phyloP scores from a whole-genome alignment of 257 asterid genomes.

The Solanum chilense region DNA sequence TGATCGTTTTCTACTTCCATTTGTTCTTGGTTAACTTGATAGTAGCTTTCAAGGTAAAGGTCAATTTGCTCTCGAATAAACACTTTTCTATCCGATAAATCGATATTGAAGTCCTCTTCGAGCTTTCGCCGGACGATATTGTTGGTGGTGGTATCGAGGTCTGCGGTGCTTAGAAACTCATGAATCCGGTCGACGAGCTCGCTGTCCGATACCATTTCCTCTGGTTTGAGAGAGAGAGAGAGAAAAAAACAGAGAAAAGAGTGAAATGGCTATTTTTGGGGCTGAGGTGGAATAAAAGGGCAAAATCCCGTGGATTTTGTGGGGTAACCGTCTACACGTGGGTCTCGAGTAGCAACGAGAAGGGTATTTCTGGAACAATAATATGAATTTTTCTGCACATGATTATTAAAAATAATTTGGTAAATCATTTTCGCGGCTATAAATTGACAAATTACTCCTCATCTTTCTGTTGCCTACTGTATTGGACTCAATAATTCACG shows the following conservation, averaged over 20 bases:
- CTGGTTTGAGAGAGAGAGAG: slow-evolving; percentile 7
- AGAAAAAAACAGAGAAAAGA: neutral
- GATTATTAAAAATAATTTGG: neutral
- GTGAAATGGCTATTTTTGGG: neutral
- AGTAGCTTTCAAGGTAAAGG: slow-evolving; percentile 43
- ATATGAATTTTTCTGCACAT: neutral
- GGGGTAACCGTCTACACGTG: neutral
- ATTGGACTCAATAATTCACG: neutral
- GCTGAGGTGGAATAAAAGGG: slow-evolving; percentile 10
- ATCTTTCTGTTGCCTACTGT: neutral
- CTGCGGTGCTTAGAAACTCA: slow-evolving; percentile 64
- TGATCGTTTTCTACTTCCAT: neutral
- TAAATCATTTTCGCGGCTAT: neutral
- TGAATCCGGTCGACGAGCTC: slow-evolving; percentile 60
- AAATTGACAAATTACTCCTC: neutral
- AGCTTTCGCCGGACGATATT: slow-evolving; percentile 66
- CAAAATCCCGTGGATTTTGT: neutral
- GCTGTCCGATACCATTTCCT: slow-evolving; percentile 64
- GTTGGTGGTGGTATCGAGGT: slow-evolving; percentile 69
- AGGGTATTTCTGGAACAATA: neutral
- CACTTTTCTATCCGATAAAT: slow-evolving; percentile 64
- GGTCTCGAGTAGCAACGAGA: neutral
- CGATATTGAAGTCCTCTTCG: slow-evolving; percentile 74
- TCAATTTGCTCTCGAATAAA: slow-evolving; percentile 77
- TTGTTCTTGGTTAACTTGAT: slow-evolving; percentile 11